Evolutionary conservation across 345 rosid species (phyloP), one percentile per base, ranked within the genome.

Genomic region (Salix arbutifolia): DNA sequence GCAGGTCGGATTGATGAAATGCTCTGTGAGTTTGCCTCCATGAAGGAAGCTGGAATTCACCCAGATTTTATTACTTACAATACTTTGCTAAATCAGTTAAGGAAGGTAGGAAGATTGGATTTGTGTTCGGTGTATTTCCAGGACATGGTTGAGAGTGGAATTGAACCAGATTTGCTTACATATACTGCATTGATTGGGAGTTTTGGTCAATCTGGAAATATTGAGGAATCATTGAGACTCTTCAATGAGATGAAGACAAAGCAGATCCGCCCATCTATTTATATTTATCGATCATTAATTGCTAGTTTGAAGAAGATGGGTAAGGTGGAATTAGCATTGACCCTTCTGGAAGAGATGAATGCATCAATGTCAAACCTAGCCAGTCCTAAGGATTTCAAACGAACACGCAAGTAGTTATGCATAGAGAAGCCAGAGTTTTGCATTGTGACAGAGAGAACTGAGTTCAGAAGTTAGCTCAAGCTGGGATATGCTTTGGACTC

Each of bases 151-250:
- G 82, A 78, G 73, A 69, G 80, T 67, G 91, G 93, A 64, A 74
- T 89, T 60, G 85, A 83, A 71, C 90, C 93, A 0, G 97, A 94
- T 86, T 84, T 94, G 83, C 96, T 94, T 56, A 90, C 94, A 25
- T 94, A 91, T 77, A 91, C 91, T 3, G 94, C 96, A 33, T 76
- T 90, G 78, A 92, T 94, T 76, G 90, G 89, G 76, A 64, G 90
- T 69, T 86, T 92, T 78, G 97, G 97, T 70, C 90, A 89, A 44
- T 86, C 92, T 0, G 97, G 96, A 77, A 88, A 94, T 52, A 46
- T 79, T 38, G 84, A 89, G 76, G 90, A 83, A 76, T 81, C 94
- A 2, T 40, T 90, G 79, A 88, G 88, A 80, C 91, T 91, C 74
- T 90, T 94, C 65, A 79, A 72, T 33, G 92, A 94, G 81, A 92